Evolutionary conservation across 23 red algal genomes (phyloP).

Genomic region (Gracilaria domingensis): DNA sequence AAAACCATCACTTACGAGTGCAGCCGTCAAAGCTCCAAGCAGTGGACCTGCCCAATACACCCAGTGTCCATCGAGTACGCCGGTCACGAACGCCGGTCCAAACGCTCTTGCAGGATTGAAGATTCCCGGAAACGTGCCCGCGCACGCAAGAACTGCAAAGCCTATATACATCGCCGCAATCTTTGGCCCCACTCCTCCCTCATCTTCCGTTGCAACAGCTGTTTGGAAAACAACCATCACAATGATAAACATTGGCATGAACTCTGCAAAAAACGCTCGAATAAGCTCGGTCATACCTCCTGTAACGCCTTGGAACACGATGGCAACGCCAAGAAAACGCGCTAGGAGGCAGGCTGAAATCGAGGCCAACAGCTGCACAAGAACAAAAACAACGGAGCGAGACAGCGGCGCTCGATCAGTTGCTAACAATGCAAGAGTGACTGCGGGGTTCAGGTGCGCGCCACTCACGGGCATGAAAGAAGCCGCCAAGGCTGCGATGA

Average conservation of each 20-base stretch:
- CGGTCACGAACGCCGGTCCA: constrained; percentile 50
- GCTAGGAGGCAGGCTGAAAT: constrained; percentile 53
- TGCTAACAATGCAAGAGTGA: constrained; percentile 53
- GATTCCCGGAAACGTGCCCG: constrained; percentile 45
- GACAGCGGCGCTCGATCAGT: constrained; percentile 48
- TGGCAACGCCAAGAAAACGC: constrained; percentile 16
- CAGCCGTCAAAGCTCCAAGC: constrained; percentile 32
- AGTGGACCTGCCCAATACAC: constrained; percentile 61
- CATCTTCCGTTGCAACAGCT: constrained; percentile 55
- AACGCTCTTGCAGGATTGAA: constrained; percentile 72
- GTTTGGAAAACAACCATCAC: constrained; percentile 63
- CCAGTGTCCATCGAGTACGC: constrained; percentile 46
- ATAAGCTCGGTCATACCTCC: constrained; percentile 19
- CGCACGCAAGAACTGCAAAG: constrained; percentile 57
- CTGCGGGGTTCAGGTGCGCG: constrained; percentile 67
- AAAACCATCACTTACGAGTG: constrained; percentile 43
- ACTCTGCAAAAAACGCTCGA: constrained; percentile 61
- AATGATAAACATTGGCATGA: constrained; percentile 76
- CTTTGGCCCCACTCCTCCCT: constrained; percentile 59
- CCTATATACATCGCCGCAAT: constrained; percentile 70
- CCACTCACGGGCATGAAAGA: constrained; percentile 72
- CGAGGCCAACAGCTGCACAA: constrained; percentile 52
- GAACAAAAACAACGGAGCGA: constrained; percentile 43
- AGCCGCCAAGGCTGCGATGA: constrained; percentile 56
- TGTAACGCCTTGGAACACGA: constrained; percentile 43